These are phyloP conservation scores for Penicillium crustosum DNA, from an alignment of 2,329 filamentous ascomycete species.

Conservation along the genomic window DNA sequence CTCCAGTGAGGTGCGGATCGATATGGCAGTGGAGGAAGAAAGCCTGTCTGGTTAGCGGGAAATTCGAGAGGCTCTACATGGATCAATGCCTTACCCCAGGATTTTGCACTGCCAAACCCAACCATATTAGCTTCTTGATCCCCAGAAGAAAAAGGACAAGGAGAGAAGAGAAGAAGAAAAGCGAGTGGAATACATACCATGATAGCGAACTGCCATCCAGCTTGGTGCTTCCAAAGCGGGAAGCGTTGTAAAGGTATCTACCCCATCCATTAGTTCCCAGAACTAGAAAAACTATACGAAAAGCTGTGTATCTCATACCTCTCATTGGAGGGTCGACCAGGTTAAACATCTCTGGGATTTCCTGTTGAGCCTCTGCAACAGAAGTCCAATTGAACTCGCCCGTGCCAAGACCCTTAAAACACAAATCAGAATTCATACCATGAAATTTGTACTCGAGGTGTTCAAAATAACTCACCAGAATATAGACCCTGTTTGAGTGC, in stretches of 20 bases:
- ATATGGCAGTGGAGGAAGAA: slow-evolving; percentile 10
- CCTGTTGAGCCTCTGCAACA: slow-evolving; percentile 1
- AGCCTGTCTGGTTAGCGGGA: neutral
- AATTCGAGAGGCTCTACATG: neutral
- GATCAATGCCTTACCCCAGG: neutral
- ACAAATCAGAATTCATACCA: neutral
- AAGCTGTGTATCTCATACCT: neutral
- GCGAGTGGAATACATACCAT: neutral
- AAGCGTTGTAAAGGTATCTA: slow-evolving; percentile 6
- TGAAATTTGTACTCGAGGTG: too few species aligned
- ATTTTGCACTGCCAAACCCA: neutral
- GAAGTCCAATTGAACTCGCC: slow-evolving; percentile 6
- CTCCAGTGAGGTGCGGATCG: slow-evolving; percentile 6
- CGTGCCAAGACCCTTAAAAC: neutral
- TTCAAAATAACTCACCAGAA: neutral
- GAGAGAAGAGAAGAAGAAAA: neutral
- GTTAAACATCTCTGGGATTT: slow-evolving; percentile 3
- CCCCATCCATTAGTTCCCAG: neutral
- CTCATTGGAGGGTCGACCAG: slow-evolving; percentile 6
- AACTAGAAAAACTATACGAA: neutral
- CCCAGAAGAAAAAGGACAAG: neutral
- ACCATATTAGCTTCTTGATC: neutral
- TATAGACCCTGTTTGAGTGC: slow-evolving; percentile 4
- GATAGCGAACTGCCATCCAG: slow-evolving; percentile 8
- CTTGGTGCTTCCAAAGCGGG: neutral